Percentiles rank a stretch among this genome's conserved stretches.
Evolutionary conservation across 495 filamentous ascomycete species (phyloP).

Genomic region (Penicillium samsonianum): DNA sequence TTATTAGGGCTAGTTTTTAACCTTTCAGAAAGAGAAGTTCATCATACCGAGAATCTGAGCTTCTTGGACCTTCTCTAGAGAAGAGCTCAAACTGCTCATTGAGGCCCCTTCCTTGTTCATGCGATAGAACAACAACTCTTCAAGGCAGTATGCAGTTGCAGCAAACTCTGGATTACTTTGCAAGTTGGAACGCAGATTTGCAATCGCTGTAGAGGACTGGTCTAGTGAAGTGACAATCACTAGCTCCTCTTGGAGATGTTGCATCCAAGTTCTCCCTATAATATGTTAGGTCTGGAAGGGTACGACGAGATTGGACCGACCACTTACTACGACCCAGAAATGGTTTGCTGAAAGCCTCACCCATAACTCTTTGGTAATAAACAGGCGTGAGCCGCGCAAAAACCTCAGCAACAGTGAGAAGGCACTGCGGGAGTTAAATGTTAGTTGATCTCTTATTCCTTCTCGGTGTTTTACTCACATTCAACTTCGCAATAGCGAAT

Average conservation of each 20-base stretch:
- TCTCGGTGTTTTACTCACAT: background rate
- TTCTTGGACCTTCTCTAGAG: constrained; percentile 13
- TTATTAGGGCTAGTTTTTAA: background rate
- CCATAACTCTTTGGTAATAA: constrained; percentile 15
- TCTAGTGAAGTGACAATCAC: constrained; percentile 22
- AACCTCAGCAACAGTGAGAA: constrained; percentile 14
- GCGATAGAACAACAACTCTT: constrained; percentile 25
- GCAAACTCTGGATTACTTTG: background rate
- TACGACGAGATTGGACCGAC: background rate
- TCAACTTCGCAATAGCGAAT: background rate
- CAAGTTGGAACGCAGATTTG: background rate
- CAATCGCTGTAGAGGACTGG: constrained; percentile 16
- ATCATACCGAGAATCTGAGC: constrained; percentile 13
- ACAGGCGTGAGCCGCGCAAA: constrained; percentile 16
- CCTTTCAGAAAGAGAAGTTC: background rate
- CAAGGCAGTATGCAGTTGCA: constrained; percentile 16
- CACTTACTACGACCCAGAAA: constrained; percentile 16
- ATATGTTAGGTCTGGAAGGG: background rate
- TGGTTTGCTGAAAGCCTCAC: background rate
- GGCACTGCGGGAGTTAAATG: background rate
- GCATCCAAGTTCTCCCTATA: constrained; percentile 25
- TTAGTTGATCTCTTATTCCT: background rate
- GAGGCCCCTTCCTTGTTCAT: constrained; percentile 14
- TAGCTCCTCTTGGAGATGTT: constrained; percentile 17
- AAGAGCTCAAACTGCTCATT: constrained; percentile 2